These are phyloP conservation scores for Syzygium jambos DNA, from an alignment of 345 rosid species.

Conservation along the genomic window DNA sequence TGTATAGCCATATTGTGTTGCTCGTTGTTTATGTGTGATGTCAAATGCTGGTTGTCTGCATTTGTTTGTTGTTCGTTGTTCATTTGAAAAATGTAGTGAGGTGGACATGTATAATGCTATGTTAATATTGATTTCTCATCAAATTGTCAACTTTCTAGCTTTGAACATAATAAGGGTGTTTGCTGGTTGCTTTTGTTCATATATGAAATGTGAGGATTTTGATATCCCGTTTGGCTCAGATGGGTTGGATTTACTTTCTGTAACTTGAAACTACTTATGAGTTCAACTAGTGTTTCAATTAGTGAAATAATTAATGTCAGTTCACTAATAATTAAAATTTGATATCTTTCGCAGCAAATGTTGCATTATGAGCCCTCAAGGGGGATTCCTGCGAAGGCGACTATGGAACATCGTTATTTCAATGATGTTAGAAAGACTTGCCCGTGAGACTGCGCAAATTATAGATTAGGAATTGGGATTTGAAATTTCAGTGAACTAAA, in stretches of 20 bases:
- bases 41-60: no score
- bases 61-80: no score
- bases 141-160: no score
- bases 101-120: no score
- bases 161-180: no score
- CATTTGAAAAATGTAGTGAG: no score
- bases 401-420: constrained; percentile 94
- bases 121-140: no score
- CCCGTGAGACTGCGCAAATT: constrained; percentile 23
- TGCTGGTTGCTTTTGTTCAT: no score
- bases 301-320: neutral
- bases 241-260: constrained; percentile 70
- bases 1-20: no score
- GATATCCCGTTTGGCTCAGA: neutral
- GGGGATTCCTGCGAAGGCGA: constrained; percentile 83
- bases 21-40: no score
- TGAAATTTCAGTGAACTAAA: neutral
- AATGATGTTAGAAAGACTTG: constrained; percentile 48
- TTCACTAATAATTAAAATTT: neutral
- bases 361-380: constrained; percentile 75
- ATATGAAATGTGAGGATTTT: no score
- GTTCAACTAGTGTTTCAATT: neutral
- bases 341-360: constrained; percentile 59
- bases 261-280: constrained; percentile 20
- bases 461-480: neutral